Percentiles rank a stretch among this genome's conserved stretches.
These are phyloP conservation scores for Nakazawaea ernobii DNA, from an alignment of 805 yeast genomes.

Conservation along the genomic window DNA sequence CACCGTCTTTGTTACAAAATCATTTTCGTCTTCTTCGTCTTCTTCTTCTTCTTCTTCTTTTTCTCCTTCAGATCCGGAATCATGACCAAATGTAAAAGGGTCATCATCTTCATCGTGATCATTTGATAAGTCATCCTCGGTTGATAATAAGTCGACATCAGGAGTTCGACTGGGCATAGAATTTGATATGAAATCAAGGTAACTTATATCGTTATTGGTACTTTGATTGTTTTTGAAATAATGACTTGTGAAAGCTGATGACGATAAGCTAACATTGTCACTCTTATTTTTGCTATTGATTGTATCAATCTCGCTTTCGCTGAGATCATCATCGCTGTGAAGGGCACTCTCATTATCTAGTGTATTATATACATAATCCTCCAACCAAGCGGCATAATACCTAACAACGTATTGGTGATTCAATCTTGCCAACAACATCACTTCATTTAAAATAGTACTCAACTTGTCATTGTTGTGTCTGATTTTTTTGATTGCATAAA, in stretches of 20 bases:
- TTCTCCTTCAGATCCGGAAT: slow-evolving; percentile 13
- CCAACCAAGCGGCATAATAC: slow-evolving; percentile 96
- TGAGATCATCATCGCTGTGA: slow-evolving; percentile 21
- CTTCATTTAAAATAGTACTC: slow-evolving; percentile 82
- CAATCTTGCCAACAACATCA: slow-evolving; percentile 81
- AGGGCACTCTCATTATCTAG: slow-evolving; percentile 19
- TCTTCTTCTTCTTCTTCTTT: slow-evolving; percentile 10
- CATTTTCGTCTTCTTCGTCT: slow-evolving; percentile 13
- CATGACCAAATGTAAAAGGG: slow-evolving; percentile 15
- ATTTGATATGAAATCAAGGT: slow-evolving; percentile 64
- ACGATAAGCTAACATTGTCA: slow-evolving; percentile 11
- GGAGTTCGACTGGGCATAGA: slow-evolving; percentile 48
- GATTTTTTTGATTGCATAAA: slow-evolving; percentile 90
- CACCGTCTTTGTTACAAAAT: slow-evolving; percentile 9
- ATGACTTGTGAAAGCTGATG: slow-evolving; percentile 16
- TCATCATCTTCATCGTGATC: slow-evolving; percentile 17
- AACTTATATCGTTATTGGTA: slow-evolving; percentile 16
- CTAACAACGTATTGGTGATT: slow-evolving; percentile 96
- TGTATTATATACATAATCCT: slow-evolving; percentile 34
- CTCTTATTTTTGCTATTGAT: slow-evolving; percentile 25
- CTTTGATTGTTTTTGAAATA: slow-evolving; percentile 26
- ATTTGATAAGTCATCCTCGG: slow-evolving; percentile 21
- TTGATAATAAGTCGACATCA: slow-evolving; percentile 46
- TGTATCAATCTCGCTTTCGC: slow-evolving; percentile 28
- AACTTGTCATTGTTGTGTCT: slow-evolving; percentile 76